Base-by-base conservation (phyloP, 192 early-diverging fungal genomes). In the Phlyctochytrium arcticum region DNA sequence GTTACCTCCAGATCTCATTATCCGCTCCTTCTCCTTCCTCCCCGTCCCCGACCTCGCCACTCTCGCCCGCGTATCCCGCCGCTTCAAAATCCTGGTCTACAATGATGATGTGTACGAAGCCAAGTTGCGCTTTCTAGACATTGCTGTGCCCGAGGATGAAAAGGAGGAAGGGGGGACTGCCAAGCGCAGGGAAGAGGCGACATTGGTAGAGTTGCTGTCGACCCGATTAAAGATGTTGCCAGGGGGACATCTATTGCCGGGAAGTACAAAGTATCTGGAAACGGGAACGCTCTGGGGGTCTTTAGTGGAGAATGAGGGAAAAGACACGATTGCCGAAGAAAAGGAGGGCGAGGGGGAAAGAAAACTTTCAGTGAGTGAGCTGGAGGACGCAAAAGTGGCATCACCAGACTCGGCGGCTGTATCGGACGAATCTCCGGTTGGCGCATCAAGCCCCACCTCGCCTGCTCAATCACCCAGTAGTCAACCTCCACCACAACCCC, bases 41-140 rank as follows among this genome's bases (percentile, higher is more conserved):
- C 72, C 72, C n/a, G 64, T 82, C 47, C 36, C 66, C 17, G 71
- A 76, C 49, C 72, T 80, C 6, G 51, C 71, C 10, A 66, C 48
- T 29, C 66, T 76, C 17, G 89, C 90, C 0, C 63, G 77, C 55
- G 80, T 75, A 26, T 88, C 84, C 30, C 78, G 90, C 32, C 79
- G 89, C 0, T 83, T 88, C 66, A 92, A 92, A 67, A 86, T 92
- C 36, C 77, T 92, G 31, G 82, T 75, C 17, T 90, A 91, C 72
- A 81, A 84, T 30, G 88, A 92, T 65, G 87, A 83, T 35, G 83
- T 92, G 57, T 92, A 85, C 76, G 81, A 87, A 42, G 74, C 67
- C 3, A 90, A 89, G 62, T 71, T 92, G 17, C 58, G 67, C 27
- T 61, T 59, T 5, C 74, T 90, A 42, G 85, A 75, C 29, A 72